Base-by-base conservation (phyloP, 2,329 filamentous ascomycete genomes). In the Fonsecaea monophora region DNA sequence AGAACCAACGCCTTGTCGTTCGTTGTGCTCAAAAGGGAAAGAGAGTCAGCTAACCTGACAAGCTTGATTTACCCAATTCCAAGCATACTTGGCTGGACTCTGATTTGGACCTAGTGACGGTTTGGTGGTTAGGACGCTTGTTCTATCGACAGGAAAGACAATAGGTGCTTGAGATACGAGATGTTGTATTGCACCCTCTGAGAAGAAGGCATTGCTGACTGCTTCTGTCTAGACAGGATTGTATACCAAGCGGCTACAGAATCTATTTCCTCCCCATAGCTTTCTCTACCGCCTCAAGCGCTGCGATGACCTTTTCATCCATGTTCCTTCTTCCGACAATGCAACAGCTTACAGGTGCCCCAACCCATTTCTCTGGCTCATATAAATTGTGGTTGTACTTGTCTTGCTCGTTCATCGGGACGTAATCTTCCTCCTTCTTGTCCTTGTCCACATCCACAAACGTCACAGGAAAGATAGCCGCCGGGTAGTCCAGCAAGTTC, bases 401-500 rank as follows among this genome's bases (percentile, higher is more conserved):
- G 71, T 87, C 85, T 34, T 82, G 75, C 30, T 56, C 67, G 37
- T 71, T 72, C 67, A 68, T 64, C 10, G 70, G 70, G 2, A 30
- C 57, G 38, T 72, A 72, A 5, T 48, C 62, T 45, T 65, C 61
- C n/a, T 72, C 70, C 48, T 74, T 76, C 30, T 67, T 67, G 70
- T 86, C 84, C 13, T 77, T 71, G 0, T 71, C 71, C 0, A 78
- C 78, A 62, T 84, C 79, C 1, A 82, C 80, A 50, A 77, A 74
- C 1, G 78, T 79, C 1, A 85, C 86, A 0, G 89, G 89, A 73
- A 91, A 90, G 0, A 87, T 82, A 2, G 85, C 75, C 6, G 82
- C 84, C 0, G 89, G 87, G 74, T 90, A 90, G 74, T 92, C 88
- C 1, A 92, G 82, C 54, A 91, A 71, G 74, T 91, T 92, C 87